Conservation (phyloP, 1,139 yeast genomes). For the Groenewaldozyma sp. region DNA sequence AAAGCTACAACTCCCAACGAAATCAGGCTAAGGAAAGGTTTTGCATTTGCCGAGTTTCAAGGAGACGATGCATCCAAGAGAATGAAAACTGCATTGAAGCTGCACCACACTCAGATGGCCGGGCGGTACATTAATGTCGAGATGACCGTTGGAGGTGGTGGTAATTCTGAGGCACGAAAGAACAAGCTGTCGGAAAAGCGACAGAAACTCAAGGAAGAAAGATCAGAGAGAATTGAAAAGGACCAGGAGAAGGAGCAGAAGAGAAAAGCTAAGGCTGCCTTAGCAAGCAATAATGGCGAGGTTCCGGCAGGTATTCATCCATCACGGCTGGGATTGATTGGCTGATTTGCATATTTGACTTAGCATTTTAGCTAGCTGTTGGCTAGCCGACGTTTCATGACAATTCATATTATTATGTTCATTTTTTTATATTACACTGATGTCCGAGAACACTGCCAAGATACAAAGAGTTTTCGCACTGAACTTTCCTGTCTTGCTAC, state of each 20-base stretch:
- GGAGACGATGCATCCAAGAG: slow-evolving; percentile 59
- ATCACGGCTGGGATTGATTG: not conserved
- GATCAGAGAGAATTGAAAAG: slow-evolving; percentile 30
- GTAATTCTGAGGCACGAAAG: slow-evolving; percentile 64
- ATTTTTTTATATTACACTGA: too few relatives aligned
- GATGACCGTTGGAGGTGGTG: slow-evolving; percentile 97
- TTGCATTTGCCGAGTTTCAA: slow-evolving; percentile 85
- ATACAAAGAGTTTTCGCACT: too few relatives aligned
- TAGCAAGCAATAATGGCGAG: slow-evolving; percentile 5
- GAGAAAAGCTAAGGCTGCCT: slow-evolving; percentile 20
- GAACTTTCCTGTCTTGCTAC: too few relatives aligned
- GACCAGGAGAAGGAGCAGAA: slow-evolving; percentile 22
- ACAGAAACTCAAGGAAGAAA: slow-evolving; percentile 60
- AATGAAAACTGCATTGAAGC: slow-evolving; percentile 61
- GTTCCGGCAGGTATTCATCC: slow-evolving; percentile 11
- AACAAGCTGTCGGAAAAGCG: slow-evolving; percentile 73
- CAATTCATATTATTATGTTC: too few relatives aligned
- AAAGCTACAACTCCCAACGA: slow-evolving; percentile 70
- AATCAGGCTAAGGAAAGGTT: slow-evolving; percentile 73
- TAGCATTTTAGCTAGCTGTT: too few relatives aligned
- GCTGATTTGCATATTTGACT: too few relatives aligned
- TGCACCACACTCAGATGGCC: slow-evolving; percentile 66
- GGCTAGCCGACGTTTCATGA: too few relatives aligned
- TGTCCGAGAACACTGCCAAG: too few relatives aligned
- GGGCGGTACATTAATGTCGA: slow-evolving; percentile 84